Percentiles rank a stretch among this genome's conserved stretches.
These are phyloP conservation scores for Podospora comata DNA, from an alignment of 495 filamentous ascomycete genomes.

Conservation along the genomic window DNA sequence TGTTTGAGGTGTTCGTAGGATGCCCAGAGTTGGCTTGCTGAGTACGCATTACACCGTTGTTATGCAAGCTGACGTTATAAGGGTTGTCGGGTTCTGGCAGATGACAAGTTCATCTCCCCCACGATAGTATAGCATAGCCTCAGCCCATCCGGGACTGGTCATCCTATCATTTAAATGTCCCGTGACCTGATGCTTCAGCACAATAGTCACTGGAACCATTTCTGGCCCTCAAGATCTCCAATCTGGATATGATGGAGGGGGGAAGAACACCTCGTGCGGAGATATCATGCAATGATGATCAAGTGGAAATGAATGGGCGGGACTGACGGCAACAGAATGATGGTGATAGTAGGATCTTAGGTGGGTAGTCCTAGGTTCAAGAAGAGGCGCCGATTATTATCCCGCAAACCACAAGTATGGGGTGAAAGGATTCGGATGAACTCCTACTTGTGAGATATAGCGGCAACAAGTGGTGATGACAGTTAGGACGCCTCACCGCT, in stretches of 20 bases:
- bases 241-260: background rate
- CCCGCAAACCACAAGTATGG: background rate
- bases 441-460: no score
- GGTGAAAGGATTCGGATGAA: background rate
- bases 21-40: background rate
- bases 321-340: background rate
- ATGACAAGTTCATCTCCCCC: background rate
- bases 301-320: background rate
- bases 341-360: background rate
- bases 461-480: no score
- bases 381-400: no score
- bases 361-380: background rate
- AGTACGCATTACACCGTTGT: background rate
- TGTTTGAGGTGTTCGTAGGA: no score
- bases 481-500: no score
- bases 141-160: background rate
- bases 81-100: background rate
- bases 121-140: background rate
- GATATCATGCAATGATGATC: no score
- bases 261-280: background rate
- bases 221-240: background rate
- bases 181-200: background rate
- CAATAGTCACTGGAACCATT: background rate
- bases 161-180: background rate
- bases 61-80: constrained; percentile 10